Conservation (phyloP, 164 flowering plant species). For the Macadamia tetraphylla region DNA sequence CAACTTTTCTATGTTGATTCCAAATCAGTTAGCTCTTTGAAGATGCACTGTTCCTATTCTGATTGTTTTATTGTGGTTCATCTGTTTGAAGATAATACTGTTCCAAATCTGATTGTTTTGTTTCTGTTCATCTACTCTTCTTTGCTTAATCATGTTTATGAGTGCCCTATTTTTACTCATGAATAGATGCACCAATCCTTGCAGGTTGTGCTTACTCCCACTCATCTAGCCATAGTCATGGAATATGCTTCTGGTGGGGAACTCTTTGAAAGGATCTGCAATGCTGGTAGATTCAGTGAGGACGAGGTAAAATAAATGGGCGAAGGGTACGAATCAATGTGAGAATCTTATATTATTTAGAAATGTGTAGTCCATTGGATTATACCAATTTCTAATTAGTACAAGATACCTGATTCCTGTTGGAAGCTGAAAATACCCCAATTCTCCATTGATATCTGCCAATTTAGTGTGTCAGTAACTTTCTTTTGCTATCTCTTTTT, state of each 20-base stretch:
- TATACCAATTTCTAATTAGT: background rate
- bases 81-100: background rate
- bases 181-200: background rate
- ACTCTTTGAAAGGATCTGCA: conserved; percentile 72
- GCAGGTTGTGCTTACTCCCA: conserved; percentile 74
- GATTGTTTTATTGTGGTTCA: background rate
- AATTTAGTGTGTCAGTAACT: background rate
- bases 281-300: conserved; percentile 77
- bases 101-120: background rate
- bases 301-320: conserved; percentile 51
- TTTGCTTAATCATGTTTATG: background rate
- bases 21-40: no score
- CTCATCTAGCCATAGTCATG: conserved; percentile 85
- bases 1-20: no score
- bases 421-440: background rate
- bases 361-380: no score
- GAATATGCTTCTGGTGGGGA: conserved; percentile 91
- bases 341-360: background rate
- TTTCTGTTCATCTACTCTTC: background rate
- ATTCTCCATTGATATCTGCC: background rate
- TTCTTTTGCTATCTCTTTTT: background rate
- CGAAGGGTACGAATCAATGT: background rate
- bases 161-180: background rate
- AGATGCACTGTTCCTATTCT: background rate
- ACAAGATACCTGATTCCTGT: background rate